Evolutionary conservation across 805 yeast genomes (phyloP).

Genomic region (Saturnispora sekii): DNA sequence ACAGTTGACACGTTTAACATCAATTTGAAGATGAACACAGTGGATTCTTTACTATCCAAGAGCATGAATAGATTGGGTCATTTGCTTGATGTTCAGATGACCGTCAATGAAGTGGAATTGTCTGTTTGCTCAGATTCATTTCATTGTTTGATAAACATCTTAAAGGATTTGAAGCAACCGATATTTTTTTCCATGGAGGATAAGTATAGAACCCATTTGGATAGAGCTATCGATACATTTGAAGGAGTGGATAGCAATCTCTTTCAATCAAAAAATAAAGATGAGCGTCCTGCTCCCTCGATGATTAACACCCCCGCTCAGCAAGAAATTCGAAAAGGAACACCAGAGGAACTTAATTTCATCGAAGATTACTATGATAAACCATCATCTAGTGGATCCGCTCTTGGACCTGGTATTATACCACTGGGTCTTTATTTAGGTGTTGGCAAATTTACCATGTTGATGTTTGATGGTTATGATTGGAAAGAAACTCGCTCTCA

Average conservation of each 20-base stretch:
- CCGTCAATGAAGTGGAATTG: conserved; percentile 33
- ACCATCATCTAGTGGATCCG: not conserved
- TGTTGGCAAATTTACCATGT: conserved; percentile 33
- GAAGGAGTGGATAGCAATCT: conserved; percentile 32
- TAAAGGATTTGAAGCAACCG: conserved; percentile 66
- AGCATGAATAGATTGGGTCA: conserved; percentile 19
- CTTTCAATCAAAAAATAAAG: conserved; percentile 11
- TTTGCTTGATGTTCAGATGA: conserved; percentile 5
- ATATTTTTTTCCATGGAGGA: conserved; percentile 48
- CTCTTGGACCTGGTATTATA: conserved; percentile 7
- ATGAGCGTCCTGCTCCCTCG: not conserved
- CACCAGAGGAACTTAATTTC: conserved; percentile 13
- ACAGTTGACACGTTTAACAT: conserved; percentile 31
- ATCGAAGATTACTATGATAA: conserved; percentile 24
- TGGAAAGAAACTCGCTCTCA: conserved; percentile 71
- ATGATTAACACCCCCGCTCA: too few species aligned
- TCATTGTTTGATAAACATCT: conserved; percentile 55
- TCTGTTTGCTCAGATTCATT: conserved; percentile 76
- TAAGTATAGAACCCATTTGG: conserved; percentile 35
- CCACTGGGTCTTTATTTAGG: conserved; percentile 28
- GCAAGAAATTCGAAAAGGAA: too few species aligned
- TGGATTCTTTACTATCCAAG: not conserved
- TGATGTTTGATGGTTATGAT: conserved; percentile 83
- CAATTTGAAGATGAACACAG: conserved; percentile 19
- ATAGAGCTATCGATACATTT: conserved; percentile 31